Evolutionary conservation across 805 yeast genomes (phyloP).

Genomic region (Cyberlindnera mississippiensis): DNA sequence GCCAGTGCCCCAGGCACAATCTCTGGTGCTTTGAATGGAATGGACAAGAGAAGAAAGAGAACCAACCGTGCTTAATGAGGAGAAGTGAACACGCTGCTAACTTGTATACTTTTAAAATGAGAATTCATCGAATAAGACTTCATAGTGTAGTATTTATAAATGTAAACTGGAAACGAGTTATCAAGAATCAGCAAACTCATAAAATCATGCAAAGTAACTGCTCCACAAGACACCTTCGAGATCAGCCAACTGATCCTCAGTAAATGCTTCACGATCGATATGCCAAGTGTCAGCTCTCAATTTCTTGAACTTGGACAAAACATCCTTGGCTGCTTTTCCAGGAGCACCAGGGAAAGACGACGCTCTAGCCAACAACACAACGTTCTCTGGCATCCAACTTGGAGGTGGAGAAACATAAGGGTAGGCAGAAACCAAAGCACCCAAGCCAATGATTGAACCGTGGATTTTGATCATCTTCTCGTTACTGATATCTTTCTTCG

Average conservation of each 20-base stretch:
- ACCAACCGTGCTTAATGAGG: conserved; percentile 20
- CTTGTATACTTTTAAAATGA: neutral
- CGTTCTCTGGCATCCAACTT: conserved; percentile 73
- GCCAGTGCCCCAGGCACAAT: conserved; percentile 32
- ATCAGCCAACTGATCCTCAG: conserved; percentile 77
- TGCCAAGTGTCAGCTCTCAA: conserved; percentile 96
- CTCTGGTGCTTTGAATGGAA: conserved; percentile 35
- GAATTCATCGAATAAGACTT: neutral
- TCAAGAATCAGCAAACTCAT: neutral
- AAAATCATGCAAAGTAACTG: conserved; percentile 70
- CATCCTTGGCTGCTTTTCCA: conserved; percentile 80
- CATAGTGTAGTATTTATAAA: neutral
- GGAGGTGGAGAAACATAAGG: conserved; percentile 93
- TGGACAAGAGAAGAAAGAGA: conserved; percentile 32
- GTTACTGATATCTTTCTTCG: conserved; percentile 33
- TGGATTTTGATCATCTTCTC: conserved; percentile 54
- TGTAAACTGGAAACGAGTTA: neutral
- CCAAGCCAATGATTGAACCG: conserved; percentile 84
- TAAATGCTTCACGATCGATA: conserved; percentile 72
- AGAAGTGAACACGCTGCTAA: neutral
- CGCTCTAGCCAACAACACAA: conserved; percentile 65
- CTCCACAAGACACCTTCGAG: conserved; percentile 92
- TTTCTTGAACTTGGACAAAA: conserved; percentile 81
- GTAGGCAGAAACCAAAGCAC: conserved; percentile 84
- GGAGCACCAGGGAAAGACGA: conserved; percentile 73